Evolutionary conservation across 140 eudicot genomes (phyloP), one percentile per base, ranked within the genome.

Genomic region (Anethum foeniculum): DNA sequence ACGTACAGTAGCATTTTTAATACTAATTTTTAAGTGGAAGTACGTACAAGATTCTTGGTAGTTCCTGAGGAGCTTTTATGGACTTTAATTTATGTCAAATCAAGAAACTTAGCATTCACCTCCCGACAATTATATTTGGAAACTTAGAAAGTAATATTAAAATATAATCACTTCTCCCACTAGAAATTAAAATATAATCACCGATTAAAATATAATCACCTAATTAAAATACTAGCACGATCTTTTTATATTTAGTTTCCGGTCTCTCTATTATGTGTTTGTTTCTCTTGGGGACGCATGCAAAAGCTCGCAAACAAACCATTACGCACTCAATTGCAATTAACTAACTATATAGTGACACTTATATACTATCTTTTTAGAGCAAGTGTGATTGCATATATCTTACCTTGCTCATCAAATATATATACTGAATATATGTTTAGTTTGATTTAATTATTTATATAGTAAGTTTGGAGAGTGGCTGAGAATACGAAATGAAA

Each of bases 1-100:
- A n/a, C n/a, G n/a, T n/a, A n/a, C n/a, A n/a, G n/a, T n/a, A n/a
- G n/a, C n/a, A n/a, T n/a, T n/a, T n/a, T n/a, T n/a, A n/a, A n/a
- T n/a, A n/a, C 1, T 34, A 34, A 34, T 41, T 41, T 41, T 6
- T 12, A 39, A 8, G 30, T 25, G 0, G 58, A 69, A 69, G 32
- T 69, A 23, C 9, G n/a, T 74, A 25, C 58, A 74, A 44, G 39
- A 74, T 74, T 74, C 23, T 74, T 44, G 58, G 56, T 15, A n/a
- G 58, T 46, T 74, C 8, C 38, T 8, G 0, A 4, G 78, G 49
- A 23, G 78, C 51, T 71, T 73, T 74, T 39, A 74, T 74, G 56
- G 78, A 74, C 38, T 72, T 74, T 25, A 44, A 41, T 74, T 74
- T 74, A 44, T 44, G 78, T 74, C 78, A 25, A 74, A 13, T 74